Percentiles rank a stretch among this genome's conserved stretches.
phyloP scores from a whole-genome alignment of 2,329 filamentous ascomycete species.

The Ophioceras dolichostomum region DNA sequence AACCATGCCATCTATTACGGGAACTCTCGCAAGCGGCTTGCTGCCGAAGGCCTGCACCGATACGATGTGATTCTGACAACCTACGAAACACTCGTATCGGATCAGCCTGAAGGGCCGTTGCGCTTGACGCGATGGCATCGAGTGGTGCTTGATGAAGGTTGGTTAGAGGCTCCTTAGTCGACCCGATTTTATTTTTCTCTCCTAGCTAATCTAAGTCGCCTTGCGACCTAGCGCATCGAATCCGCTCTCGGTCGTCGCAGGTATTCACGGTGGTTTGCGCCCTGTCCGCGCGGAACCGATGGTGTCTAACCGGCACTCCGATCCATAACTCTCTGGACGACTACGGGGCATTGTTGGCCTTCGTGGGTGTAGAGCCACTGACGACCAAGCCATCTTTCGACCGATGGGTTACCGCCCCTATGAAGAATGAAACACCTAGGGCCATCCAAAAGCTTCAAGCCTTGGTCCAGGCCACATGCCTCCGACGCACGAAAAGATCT shows the following conservation, averaged over 20 bases:
- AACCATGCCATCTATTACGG: conserved; percentile 7
- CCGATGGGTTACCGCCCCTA: conserved; percentile 10
- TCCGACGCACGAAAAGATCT: conserved; percentile 15
- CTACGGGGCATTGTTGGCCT: conserved; percentile 21
- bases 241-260: conserved; percentile 18
- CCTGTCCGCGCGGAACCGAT: conserved; percentile 15
- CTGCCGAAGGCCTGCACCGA: conserved; percentile 3
- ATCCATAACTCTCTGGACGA: conserved; percentile 27
- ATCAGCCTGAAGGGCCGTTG: conserved; percentile 8
- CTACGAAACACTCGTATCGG: conserved; percentile 17
- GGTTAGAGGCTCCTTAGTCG: no score
- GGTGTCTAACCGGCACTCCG: conserved; percentile 28
- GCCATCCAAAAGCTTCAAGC: conserved; percentile 10
- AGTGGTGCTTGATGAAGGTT: conserved; percentile 25
- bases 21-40: conserved; percentile 7
- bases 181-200: no score
- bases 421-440: conserved; percentile 7
- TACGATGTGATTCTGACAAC: conserved; percentile 18
- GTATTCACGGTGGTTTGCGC: conserved; percentile 15
- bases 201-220: no score
- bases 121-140: conserved; percentile 3
- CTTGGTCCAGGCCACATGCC: conserved; percentile 16
- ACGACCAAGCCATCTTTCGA: conserved; percentile 9
- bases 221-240: conserved; percentile 22
- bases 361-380: conserved; percentile 16